These are phyloP conservation scores for Fusarium armeniacum DNA, from an alignment of 2,329 filamentous ascomycete species.

Conservation along the genomic window DNA sequence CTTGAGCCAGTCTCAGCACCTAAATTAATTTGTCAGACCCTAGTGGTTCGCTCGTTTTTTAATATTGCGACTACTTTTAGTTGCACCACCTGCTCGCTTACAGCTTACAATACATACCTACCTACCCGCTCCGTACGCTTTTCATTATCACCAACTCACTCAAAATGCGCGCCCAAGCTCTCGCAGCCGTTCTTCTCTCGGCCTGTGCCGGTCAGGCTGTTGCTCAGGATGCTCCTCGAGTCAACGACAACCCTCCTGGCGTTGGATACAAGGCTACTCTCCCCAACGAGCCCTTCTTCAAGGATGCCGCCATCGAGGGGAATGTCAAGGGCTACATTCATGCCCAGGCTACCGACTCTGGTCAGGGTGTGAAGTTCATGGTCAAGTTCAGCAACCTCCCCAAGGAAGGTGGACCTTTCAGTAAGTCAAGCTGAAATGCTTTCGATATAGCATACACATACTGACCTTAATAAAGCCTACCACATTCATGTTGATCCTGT, in stretches of 20 bases:
- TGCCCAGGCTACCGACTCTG: conserved; percentile 61
- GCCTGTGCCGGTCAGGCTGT: conserved; percentile 49
- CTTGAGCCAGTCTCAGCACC: conserved; percentile 33
- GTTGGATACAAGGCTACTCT: conserved; percentile 69
- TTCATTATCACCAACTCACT: neutral
- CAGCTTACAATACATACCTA: conserved; percentile 11
- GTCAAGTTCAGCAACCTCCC: conserved; percentile 72
- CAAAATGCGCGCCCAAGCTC: conserved; percentile 45
- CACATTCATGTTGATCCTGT: conserved; percentile 79
- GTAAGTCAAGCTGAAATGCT: conserved; percentile 58
- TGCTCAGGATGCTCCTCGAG: conserved; percentile 63
- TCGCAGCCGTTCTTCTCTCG: conserved; percentile 49
- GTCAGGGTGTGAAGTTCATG: conserved; percentile 68
- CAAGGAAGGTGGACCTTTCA: conserved; percentile 68
- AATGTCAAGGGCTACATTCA: conserved; percentile 69
- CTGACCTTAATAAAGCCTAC: conserved; percentile 66
- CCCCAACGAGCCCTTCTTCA: conserved; percentile 66
- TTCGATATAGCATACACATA: neutral
- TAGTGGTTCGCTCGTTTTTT: conserved; percentile 32
- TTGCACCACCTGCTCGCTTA: conserved; percentile 23
- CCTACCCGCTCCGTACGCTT: neutral
- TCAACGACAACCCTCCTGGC: conserved; percentile 69
- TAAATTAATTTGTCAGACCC: conserved; percentile 20
- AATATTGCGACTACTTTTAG: conserved; percentile 10
- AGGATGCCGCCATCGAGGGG: conserved; percentile 61